phyloP scores from a whole-genome alignment of 2,329 filamentous ascomycete species.

The Daldinia sp. region DNA sequence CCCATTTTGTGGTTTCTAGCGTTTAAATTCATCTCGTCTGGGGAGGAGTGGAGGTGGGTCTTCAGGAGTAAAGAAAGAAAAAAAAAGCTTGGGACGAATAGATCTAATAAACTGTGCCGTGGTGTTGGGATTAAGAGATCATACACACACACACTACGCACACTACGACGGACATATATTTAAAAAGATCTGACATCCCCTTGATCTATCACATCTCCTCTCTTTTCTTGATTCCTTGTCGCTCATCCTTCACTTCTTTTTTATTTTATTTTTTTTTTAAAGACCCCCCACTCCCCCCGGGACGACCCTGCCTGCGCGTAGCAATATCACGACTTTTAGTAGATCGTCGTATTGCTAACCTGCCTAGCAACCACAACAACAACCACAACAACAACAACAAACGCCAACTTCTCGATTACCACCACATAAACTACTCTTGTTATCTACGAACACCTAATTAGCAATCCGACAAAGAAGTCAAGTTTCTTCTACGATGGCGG shows the following conservation, averaged over 20 bases:
- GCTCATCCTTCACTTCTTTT: constrained; percentile 9
- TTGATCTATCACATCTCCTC: constrained; percentile 2
- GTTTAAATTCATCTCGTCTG: constrained; percentile 23
- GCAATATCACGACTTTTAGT: neutral
- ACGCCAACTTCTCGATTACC: too few relatives aligned
- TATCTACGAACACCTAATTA: too few relatives aligned
- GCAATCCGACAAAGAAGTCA: neutral
- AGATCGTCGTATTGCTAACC: neutral
- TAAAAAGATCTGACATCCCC: constrained; percentile 11
- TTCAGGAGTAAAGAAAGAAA: neutral
- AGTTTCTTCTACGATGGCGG: constrained; percentile 45
- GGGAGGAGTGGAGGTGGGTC: constrained; percentile 40
- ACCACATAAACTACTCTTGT: too few relatives aligned
- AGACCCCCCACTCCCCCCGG: constrained; percentile 2
- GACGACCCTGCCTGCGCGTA: neutral
- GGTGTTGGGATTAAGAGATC: constrained; percentile 5
- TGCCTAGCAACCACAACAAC: neutral
- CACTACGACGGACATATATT: neutral
- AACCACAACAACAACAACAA: neutral
- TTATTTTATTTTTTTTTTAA: constrained; percentile 7
- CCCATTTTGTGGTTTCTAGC: neutral
- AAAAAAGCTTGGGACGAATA: neutral
- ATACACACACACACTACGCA: neutral
- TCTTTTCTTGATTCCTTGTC: constrained; percentile 1
- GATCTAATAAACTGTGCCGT: constrained; percentile 16